Percentiles rank a stretch among this genome's conserved stretches.
Evolutionary conservation across 192 early-diverging fungal species (phyloP).

Genomic region (Funneliformis geosporum): DNA sequence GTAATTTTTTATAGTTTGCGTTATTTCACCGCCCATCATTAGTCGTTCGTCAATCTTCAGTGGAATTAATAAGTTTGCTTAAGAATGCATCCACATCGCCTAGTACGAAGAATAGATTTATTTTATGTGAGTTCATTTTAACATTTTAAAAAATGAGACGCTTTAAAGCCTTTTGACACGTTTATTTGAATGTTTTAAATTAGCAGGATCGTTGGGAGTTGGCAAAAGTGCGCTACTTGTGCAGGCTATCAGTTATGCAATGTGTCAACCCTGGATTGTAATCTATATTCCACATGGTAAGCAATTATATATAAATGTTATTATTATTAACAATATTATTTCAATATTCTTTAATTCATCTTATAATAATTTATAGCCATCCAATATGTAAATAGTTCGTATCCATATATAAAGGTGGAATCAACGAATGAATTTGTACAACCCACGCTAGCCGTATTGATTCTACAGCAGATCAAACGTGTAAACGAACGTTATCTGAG

Average conservation of each 20-base stretch:
- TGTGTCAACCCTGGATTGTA: conserved; percentile 51
- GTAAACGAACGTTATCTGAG: conserved; percentile 41
- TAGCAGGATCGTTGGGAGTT: conserved; percentile 48
- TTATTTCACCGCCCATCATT: conserved; percentile 45
- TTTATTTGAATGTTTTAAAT: not conserved
- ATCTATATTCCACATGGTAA: conserved; percentile 54
- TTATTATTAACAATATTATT: not conserved
- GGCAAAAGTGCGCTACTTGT: conserved; percentile 54
- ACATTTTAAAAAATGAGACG: not conserved
- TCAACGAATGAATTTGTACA: conserved; percentile 46
- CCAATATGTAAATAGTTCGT: conserved; percentile 48
- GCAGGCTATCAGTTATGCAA: conserved; percentile 49
- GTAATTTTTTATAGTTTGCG: conserved; percentile 38
- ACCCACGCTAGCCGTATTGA: conserved; percentile 41
- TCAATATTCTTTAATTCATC: not conserved
- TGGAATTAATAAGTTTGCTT: conserved; percentile 42
- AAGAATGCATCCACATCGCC: conserved; percentile 38
- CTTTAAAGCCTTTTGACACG: not conserved
- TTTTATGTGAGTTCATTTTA: conserved; percentile 32
- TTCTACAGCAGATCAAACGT: conserved; percentile 45
- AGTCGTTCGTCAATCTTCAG: conserved; percentile 44
- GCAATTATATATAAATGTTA: not conserved
- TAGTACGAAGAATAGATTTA: conserved; percentile 41
- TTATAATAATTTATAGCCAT: conserved; percentile 36
- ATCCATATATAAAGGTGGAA: conserved; percentile 43